Percentiles rank a stretch among this genome's conserved stretches.
Evolutionary conservation across 73 alveolate species (phyloP).

Genomic region (Paramecium biaurelia): DNA sequence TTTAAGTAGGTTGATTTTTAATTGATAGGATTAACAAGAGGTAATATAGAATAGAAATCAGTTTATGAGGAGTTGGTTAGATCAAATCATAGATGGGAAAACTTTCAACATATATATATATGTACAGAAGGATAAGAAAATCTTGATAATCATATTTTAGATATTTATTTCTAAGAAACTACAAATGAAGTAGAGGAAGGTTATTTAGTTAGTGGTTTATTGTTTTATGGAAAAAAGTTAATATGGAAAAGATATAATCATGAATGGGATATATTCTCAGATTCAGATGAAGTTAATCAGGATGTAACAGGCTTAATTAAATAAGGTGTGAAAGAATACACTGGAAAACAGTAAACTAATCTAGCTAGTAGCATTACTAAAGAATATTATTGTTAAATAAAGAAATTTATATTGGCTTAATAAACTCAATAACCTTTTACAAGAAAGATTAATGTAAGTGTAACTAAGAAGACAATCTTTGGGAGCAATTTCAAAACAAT

Average conservation of each 20-base stretch:
- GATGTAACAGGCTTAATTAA: constrained; percentile 1
- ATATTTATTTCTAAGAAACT: neutral
- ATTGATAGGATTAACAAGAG: constrained; percentile 1
- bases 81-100: constrained; percentile 29
- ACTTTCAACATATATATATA: neutral
- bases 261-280: constrained; percentile 25
- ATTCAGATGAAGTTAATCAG: neutral
- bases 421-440: neutral
- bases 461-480: neutral
- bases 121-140: neutral
- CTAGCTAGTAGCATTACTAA: neutral
- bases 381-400: neutral
- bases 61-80: neutral
- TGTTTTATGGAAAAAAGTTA: neutral
- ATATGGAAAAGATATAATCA: constrained; percentile 34
- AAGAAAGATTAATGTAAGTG: neutral
- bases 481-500: neutral
- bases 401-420: neutral
- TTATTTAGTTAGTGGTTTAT: neutral
- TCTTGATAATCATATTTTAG: neutral
- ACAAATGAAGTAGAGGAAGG: constrained; percentile 4
- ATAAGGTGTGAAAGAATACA: neutral
- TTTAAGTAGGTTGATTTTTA: neutral
- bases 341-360: neutral
- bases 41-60: neutral